phyloP scores from a whole-genome alignment of 2,329 filamentous ascomycete genomes.

The Colletotrichum melonis region DNA sequence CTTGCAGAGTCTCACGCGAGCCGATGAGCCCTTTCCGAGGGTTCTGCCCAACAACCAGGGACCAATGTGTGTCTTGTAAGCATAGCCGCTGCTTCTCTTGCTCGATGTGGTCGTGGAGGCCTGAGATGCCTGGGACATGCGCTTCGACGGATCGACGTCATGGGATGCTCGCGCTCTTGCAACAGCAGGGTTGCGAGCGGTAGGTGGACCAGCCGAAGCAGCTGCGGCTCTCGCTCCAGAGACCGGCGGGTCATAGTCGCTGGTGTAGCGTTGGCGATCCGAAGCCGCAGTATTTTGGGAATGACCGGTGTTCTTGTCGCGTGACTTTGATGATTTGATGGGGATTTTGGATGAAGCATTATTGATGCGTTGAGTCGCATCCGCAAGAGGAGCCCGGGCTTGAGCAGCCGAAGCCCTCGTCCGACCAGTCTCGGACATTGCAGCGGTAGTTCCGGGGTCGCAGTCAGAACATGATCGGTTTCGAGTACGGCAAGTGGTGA shows the following conservation, averaged over 20 bases:
- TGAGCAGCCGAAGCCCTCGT: constrained; percentile 21
- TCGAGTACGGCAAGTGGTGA: background rate
- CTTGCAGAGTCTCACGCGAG: constrained; percentile 85
- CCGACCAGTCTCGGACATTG: constrained; percentile 35
- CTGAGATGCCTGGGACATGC: constrained; percentile 54
- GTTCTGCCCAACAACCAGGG: constrained; percentile 94
- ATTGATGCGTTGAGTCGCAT: constrained; percentile 61
- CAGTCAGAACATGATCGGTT: constrained; percentile 28
- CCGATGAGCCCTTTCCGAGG: constrained; percentile 89
- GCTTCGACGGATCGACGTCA: constrained; percentile 48
- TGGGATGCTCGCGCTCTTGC: constrained; percentile 42
- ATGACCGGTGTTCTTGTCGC: constrained; percentile 34
- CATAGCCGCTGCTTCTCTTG: constrained; percentile 50
- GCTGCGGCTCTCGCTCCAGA: background rate
- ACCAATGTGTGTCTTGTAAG: constrained; percentile 81
- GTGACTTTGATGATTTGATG: constrained; percentile 44
- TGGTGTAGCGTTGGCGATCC: constrained; percentile 35
- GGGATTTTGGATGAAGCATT: constrained; percentile 45
- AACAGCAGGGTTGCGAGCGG: constrained; percentile 38
- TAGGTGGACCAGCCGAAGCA: constrained; percentile 4
- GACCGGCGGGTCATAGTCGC: constrained; percentile 30
- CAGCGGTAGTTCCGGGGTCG: background rate
- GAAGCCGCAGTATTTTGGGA: constrained; percentile 8
- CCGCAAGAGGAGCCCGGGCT: constrained; percentile 55
- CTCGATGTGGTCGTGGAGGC: constrained; percentile 50